A percentile compares a stretch with the other conserved stretches of the same genome.
Conservation (phyloP, 2,329 filamentous ascomycete species). For the Escovopsis sp. region DNA sequence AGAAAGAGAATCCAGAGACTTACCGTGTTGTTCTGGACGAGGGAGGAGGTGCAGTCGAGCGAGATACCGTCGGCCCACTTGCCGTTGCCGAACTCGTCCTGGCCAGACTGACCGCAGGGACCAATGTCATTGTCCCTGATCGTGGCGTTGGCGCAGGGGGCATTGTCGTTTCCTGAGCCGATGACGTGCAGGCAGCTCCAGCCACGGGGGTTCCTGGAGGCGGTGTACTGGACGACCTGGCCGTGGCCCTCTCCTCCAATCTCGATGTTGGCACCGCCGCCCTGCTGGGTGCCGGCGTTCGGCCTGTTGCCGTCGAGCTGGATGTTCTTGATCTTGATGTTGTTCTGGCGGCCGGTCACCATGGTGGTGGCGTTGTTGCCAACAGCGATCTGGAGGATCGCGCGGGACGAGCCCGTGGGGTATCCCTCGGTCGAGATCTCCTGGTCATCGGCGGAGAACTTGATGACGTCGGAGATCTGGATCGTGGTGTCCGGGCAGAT, state of each 20-base stretch:
- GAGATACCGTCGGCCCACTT: conserved; percentile 13
- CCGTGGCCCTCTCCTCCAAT: conserved; percentile 11
- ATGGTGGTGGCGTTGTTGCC: conserved; percentile 10
- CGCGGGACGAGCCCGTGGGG: conserved; percentile 10
- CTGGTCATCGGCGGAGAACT: conserved; percentile 11
- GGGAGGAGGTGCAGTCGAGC: conserved; percentile 11
- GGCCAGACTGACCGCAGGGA: conserved; percentile 12
- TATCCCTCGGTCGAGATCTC: conserved; percentile 14
- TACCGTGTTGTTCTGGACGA: conserved; percentile 11
- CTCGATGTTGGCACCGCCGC: conserved; percentile 13
- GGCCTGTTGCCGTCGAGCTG: conserved; percentile 13
- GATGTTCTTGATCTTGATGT: conserved; percentile 12
- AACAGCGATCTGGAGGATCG: conserved; percentile 10
- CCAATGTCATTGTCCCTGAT: conserved; percentile 13
- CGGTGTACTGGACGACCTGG: conserved; percentile 9
- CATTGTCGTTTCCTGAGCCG: conserved; percentile 10
- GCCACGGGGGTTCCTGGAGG: conserved; percentile 10
- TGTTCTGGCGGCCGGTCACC: conserved; percentile 9
- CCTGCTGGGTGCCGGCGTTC: conserved; percentile 6
- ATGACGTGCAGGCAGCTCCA: conserved; percentile 15
- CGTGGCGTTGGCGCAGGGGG: conserved; percentile 10
- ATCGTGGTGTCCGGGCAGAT: conserved; percentile 10
- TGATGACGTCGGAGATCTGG: conserved; percentile 7
- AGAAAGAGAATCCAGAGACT: background rate
- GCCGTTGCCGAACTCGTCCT: conserved; percentile 8